Percentiles rank a stretch among this genome's conserved stretches.
These are phyloP conservation scores for Saururus chinensis DNA, from an alignment of 164 flowering plant species.

Conservation along the genomic window DNA sequence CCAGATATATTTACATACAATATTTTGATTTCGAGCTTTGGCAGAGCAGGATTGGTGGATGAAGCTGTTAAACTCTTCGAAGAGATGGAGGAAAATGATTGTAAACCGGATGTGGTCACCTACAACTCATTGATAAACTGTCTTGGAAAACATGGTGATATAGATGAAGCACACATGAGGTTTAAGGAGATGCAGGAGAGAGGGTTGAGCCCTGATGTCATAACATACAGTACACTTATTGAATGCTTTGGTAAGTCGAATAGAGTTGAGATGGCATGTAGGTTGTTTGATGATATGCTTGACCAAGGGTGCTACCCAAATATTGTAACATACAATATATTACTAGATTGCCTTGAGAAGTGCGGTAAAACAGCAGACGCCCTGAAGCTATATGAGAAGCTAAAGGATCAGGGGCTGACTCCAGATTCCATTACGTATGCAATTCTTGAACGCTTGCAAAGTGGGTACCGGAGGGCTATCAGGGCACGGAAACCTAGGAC, in stretches of 20 bases:
- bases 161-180: conserved; percentile 93
- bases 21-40: conserved; percentile 73
- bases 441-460: conserved; percentile 71
- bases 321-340: conserved; percentile 85
- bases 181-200: conserved; percentile 90
- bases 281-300: conserved; percentile 78
- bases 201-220: conserved; percentile 85
- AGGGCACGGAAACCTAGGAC: conserved; percentile 63
- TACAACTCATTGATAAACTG: conserved; percentile 88
- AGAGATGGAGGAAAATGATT: conserved; percentile 60
- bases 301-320: conserved; percentile 70
- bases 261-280: conserved; percentile 75
- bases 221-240: conserved; percentile 87
- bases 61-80: conserved; percentile 68
- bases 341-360: conserved; percentile 81
- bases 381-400: conserved; percentile 70
- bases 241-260: conserved; percentile 92
- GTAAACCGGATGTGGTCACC: conserved; percentile 66
- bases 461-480: conserved; percentile 43
- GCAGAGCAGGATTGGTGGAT: conserved; percentile 59
- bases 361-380: conserved; percentile 81
- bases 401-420: conserved; percentile 79
- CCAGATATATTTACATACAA: conserved; percentile 90
- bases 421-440: conserved; percentile 85
- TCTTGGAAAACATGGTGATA: conserved; percentile 80